Evolutionary conservation across 345 rosid species (phyloP).

Genomic region (Euphorbia tirucalli): DNA sequence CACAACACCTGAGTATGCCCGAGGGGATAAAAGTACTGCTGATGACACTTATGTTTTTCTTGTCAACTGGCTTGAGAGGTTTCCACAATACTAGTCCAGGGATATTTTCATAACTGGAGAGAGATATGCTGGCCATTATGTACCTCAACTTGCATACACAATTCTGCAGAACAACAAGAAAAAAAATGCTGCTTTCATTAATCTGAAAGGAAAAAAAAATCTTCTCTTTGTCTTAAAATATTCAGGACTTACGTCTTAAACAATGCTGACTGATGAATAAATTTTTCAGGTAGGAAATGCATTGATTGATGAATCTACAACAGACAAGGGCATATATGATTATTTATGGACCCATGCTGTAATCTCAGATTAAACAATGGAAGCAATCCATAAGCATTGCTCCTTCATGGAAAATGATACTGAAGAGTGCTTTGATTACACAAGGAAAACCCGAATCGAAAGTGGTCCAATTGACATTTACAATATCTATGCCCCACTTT

Average conservation of each 20-base stretch:
- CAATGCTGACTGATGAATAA: not conserved
- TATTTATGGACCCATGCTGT: constrained; percentile 50
- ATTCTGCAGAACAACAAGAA: constrained; percentile 33
- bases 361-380: constrained; percentile 44
- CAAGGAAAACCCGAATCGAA: not conserved
- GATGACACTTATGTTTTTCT: constrained; percentile 40
- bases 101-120: constrained; percentile 42
- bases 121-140: constrained; percentile 53
- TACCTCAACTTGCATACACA: constrained; percentile 45
- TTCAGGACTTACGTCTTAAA: not conserved
- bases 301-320: constrained; percentile 27
- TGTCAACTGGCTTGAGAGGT: constrained; percentile 45
- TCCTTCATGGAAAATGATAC: constrained; percentile 17
- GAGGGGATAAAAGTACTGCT: constrained; percentile 43
- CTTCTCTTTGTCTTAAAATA: not conserved
- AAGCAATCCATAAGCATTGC: constrained; percentile 36
- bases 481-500: constrained; percentile 43
- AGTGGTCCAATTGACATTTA: constrained; percentile 18
- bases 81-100: constrained; percentile 36
- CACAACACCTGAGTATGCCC: constrained; percentile 30
- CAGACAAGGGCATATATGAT: constrained; percentile 27
- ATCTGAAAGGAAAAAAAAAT: constrained; percentile 39
- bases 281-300: constrained; percentile 49
- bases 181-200: constrained; percentile 26
- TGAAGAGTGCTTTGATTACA: not conserved